Base-by-base conservation (phyloP, 495 filamentous ascomycete genomes). In the Aspergillus nidulans region DNA sequence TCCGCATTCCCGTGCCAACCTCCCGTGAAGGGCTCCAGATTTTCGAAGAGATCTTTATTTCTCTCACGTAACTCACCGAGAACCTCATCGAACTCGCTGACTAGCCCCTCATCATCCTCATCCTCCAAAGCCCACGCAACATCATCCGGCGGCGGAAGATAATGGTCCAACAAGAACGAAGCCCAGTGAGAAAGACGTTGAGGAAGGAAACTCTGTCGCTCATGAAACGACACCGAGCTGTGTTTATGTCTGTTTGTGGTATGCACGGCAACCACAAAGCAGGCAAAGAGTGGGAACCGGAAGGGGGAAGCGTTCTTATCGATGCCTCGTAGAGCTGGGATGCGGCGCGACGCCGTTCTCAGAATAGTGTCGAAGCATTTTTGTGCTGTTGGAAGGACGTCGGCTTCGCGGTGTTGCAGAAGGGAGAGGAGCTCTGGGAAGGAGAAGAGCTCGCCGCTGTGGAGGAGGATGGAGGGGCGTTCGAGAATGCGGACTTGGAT, bases 361-460 rank as follows among this genome's bases (percentile, higher is more conserved):
- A 65, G 39, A 24, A 74, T 49, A 8, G 53, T 58, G 5, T 61
- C 60, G 36, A 71, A 65, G 48, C 63, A 74, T 3, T 56, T 38
- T 43, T 59, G 63, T 32, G 45, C 56, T 0, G 64, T 58, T 6
- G 36, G 38, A 20, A 69, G 69, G 60, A 72, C 66, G 20, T 69
- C 64, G 4, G 34, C 50, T 8, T 39, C 13, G 36, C n/a, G 18
- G 15, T 6, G 36, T 5, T 70, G 69, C 0, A 77, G 56, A 3
- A 74, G 54, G 34, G 46, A 53, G 30, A 68, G 69, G 13, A 75
- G 55, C 21, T 74, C 72, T 5, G 54, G 49, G 25, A 72, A 52
- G 28, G 61, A 49, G 58, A 74, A 73, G 3, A 77, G 64, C 52
- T 76, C 70, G 28, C 73, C 74, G 36, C 64, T 69, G 43, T 65